Percentiles rank a stretch among this genome's conserved stretches.
Evolutionary conservation across 1,284 basidiomycete genomes (phyloP).

Genomic region (Takashimella tepidaria): DNA sequence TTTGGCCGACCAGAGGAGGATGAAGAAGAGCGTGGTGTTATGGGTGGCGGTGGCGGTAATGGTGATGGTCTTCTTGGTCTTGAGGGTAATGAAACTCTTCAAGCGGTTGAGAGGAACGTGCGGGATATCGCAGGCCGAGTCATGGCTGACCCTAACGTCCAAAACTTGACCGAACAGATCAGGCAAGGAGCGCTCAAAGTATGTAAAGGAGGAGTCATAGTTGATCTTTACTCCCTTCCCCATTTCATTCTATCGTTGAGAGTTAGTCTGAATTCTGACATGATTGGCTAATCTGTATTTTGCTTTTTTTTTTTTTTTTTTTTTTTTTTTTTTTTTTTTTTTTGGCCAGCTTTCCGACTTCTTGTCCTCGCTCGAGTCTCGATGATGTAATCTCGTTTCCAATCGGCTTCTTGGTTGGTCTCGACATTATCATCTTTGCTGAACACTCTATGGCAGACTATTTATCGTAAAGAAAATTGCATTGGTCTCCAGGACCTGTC

Average conservation of each 20-base stretch:
- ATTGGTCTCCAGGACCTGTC: no score
- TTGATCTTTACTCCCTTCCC: no score
- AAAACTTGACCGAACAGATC: conserved; percentile 78
- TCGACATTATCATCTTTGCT: not conserved
- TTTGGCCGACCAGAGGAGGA: conserved; percentile 90
- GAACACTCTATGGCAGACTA: no score
- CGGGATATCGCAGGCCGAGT: conserved; percentile 73
- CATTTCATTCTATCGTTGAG: no score
- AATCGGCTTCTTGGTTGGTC: not conserved
- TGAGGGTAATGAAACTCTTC: conserved; percentile 60
- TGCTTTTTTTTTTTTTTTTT: no score
- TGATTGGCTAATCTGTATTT: not conserved
- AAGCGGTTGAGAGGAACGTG: conserved; percentile 65
- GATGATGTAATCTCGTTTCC: not conserved
- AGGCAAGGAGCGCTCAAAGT: conserved; percentile 81
- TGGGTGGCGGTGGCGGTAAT: conserved; percentile 45
- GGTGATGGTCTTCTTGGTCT: conserved; percentile 59
- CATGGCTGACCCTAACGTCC: conserved; percentile 83
- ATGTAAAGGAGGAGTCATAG: conserved; percentile 41
- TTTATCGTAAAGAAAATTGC: no score
- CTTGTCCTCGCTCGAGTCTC: conserved; percentile 53
- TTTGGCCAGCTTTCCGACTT: conserved; percentile 71
- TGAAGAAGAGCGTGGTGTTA: conserved; percentile 42
- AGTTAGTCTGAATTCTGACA: conserved; percentile 1
- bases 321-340: no score